Conservation (phyloP, 2,329 filamentous ascomycete genomes). For the Ophiocordyceps camponoti-saundersi region DNA sequence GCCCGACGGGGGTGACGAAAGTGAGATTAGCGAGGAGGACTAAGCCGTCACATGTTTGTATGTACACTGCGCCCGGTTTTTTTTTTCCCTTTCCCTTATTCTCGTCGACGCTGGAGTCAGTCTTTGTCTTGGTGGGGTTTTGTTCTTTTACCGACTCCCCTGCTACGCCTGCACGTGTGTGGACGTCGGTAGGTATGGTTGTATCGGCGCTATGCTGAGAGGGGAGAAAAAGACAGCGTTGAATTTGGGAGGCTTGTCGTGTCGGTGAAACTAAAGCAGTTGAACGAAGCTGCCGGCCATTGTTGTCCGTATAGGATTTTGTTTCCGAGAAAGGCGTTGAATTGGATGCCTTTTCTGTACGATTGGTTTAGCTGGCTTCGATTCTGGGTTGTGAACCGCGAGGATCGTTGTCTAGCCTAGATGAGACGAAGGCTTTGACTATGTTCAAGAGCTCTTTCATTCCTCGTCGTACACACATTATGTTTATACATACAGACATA, state of each 20-base stretch:
- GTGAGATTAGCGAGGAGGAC: constrained; percentile 51
- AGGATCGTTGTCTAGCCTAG: no score
- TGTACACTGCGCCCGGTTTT: background rate
- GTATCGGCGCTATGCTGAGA: background rate
- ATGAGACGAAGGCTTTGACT: no score
- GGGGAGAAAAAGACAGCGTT: background rate
- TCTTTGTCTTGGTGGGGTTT: background rate
- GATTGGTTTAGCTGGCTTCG: no score
- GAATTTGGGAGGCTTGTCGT: background rate
- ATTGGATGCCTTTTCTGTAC: no score
- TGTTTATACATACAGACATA: no score
- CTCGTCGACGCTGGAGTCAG: background rate
- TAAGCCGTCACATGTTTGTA: constrained; percentile 12
- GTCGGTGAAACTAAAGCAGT: background rate
- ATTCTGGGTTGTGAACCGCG: no score
- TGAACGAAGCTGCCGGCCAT: background rate
- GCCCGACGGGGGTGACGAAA: constrained; percentile 38
- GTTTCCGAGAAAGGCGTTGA: background rate
- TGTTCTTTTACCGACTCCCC: background rate
- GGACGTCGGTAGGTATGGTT: no score
- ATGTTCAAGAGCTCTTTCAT: no score
- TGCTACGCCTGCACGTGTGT: no score
- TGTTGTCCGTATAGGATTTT: no score
- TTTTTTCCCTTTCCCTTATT: background rate
- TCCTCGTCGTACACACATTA: no score